Conservation (phyloP, 2,329 filamentous ascomycete genomes). For the Fusarium sp. region DNA sequence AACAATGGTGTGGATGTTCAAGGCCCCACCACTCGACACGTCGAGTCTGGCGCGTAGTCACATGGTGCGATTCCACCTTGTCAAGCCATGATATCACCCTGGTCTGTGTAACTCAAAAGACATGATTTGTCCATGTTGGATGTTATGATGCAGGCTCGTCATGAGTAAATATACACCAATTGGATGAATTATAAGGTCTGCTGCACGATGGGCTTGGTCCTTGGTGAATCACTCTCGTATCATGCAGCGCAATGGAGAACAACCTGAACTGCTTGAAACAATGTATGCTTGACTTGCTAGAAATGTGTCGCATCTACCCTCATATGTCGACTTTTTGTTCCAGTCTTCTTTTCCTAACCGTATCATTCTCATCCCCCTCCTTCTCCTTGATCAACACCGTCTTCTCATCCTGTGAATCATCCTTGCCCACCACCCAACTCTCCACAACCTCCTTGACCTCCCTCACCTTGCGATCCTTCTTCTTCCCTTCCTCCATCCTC, state of each 20-base stretch:
- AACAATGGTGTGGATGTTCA: neutral
- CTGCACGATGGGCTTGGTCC: neutral
- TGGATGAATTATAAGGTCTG: neutral
- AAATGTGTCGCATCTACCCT: neutral
- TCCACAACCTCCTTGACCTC: constrained; percentile 77
- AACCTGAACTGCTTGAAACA: neutral
- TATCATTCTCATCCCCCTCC: constrained; percentile 22
- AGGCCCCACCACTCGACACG: constrained; percentile 33
- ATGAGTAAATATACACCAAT: neutral
- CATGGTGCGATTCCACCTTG: constrained; percentile 10
- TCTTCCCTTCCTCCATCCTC: constrained; percentile 75
- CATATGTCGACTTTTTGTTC: constrained; percentile 20
- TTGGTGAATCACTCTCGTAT: no score
- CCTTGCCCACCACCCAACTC: constrained; percentile 73
- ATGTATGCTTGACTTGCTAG: neutral
- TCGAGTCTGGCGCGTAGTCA: constrained; percentile 25
- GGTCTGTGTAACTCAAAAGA: neutral
- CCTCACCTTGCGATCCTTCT: constrained; percentile 66
- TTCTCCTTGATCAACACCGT: constrained; percentile 41
- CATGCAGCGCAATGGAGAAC: neutral
- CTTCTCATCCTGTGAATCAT: constrained; percentile 42
- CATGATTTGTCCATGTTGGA: neutral
- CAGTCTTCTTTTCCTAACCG: constrained; percentile 42
- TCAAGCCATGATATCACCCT: constrained; percentile 28
- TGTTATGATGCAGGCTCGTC: neutral